Percentiles rank a stretch among this genome's conserved stretches.
These are phyloP conservation scores for Backusella parvicylindrica DNA, from an alignment of 192 early-diverging fungal species.

Conservation along the genomic window DNA sequence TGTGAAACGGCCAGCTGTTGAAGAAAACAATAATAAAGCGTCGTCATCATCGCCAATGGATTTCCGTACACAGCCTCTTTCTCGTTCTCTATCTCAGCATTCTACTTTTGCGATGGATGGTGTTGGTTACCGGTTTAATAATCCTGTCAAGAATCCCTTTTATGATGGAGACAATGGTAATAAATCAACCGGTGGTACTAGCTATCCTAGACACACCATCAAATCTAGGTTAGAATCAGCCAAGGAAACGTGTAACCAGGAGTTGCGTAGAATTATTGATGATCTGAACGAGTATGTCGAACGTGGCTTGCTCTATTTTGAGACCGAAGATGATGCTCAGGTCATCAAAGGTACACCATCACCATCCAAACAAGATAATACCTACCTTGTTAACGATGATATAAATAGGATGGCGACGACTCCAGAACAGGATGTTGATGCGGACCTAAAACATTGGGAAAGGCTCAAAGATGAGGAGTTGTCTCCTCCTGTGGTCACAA, in stretches of 20 bases:
- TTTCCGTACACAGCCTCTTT: background rate
- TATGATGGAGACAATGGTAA: background rate
- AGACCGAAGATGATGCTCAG: constrained; percentile 31
- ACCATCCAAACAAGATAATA: background rate
- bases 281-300: constrained; percentile 71
- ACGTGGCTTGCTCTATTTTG: constrained; percentile 43
- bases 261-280: constrained; percentile 60
- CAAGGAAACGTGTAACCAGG: constrained; percentile 49
- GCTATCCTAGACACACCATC: constrained; percentile 17
- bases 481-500: constrained; percentile 19
- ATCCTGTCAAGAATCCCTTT: background rate
- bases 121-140: constrained; percentile 4
- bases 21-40: background rate
- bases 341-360: constrained; percentile 3
- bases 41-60: background rate
- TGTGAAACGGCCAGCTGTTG: background rate
- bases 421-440: background rate
- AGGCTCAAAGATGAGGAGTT: background rate
- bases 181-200: background rate
- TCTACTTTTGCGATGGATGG: background rate
- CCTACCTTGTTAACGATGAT: background rate
- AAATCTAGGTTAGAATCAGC: constrained; percentile 29
- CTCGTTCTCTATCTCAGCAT: background rate
- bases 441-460: background rate
- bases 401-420: background rate